Base-by-base conservation (phyloP, 106 monocot genomes). In the Amphibolis antarctica region DNA sequence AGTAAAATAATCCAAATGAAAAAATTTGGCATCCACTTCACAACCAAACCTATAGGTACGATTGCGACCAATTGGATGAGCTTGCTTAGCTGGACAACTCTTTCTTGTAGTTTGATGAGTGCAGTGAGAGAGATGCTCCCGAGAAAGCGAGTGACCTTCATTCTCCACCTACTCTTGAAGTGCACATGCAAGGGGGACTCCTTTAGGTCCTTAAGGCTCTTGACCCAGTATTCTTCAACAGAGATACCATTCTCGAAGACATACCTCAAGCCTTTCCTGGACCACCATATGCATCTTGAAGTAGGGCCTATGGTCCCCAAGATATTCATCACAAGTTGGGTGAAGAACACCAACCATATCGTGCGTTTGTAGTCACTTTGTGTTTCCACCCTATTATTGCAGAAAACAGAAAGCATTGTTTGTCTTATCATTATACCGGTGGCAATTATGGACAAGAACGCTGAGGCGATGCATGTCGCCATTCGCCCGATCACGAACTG, bases 261-360 rank as follows among this genome's bases (percentile, higher is more conserved):
- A 0, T 51, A 6, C 51, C 20, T 52, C 19, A 52, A 23, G 52
- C 6, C 52, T 1, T 9, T 22, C 22, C 10, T 22, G n/a, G 52
- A 52, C 52, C 52, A 52, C 52, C 52, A 52, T 1, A 52, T 54
- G 52, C 72, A 64, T 10, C 72, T 42, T 5, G 6, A 29, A 4
- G 55, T 63, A 21, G 72, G 72, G 17, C 63, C 72, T 4, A 72
- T 56, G 6, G 47, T 72, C 13, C 64, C 72, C 10, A 64, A 22
- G 10, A 26, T 1, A 42, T 63, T 42, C 0, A 48, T 44, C 0
- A 53, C 0, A 2, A 31, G 12, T 27, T 71, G 71, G 24, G 42
- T 14, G 0, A 0, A 5, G 26, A 71, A 3, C 14, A 71, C 54
- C 20, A 12, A 1, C n/a, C 10, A 5, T 24, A 13, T 44, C 18